Base-by-base conservation (phyloP, 2,329 filamentous ascomycete genomes). In the Aspergillus sp. region DNA sequence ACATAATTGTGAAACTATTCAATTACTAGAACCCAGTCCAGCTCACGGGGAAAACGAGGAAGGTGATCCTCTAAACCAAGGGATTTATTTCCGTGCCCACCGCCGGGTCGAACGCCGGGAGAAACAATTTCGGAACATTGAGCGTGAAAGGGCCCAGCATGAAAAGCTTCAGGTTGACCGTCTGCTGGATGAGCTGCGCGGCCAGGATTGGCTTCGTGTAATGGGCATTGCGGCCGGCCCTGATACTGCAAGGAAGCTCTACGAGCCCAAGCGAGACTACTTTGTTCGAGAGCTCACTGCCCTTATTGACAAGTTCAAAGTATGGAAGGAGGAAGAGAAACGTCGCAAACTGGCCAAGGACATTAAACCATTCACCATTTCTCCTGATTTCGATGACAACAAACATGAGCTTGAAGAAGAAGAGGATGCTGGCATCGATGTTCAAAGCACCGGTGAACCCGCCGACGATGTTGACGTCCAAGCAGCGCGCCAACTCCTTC, bases 251-350 rank as follows among this genome's bases (percentile, higher is more conserved):
- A 91, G 88, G 68, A 93, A 86, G 65, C 79, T 84, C 29, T 96
- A 88, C 66, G 88, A 95, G 66, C 82, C 85, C 2, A 93, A 93
- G 51, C 80, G 93, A 29, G 78, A 83, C 50, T 83, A 91, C 63
- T 94, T 96, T 62, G 85, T 96, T 57, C 79, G 77, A 47, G 88
- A 94, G 50, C 90, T 94, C 48, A 78, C 88, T 52, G 77, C 78
- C 0, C 83, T 97, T 29, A 76, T 97, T 19, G 82, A 88, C 52
- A 97, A 96, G 63, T 97, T 96, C 63, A 80, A 82, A 43, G 74
- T 80, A 46, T 97, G 90, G 90, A 89, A 83, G 52, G 79, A 90
- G 51, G 88, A 94, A 63, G 93, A 98, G 66, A 94, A 90, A 71
- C 80, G 85, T 39, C 75, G 87, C 49, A 88, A 88, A 66, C 70